Percentiles rank a stretch among this genome's conserved stretches.
Conservation (phyloP, 192 early-diverging fungal species). For the Mortierella alpina region DNA sequence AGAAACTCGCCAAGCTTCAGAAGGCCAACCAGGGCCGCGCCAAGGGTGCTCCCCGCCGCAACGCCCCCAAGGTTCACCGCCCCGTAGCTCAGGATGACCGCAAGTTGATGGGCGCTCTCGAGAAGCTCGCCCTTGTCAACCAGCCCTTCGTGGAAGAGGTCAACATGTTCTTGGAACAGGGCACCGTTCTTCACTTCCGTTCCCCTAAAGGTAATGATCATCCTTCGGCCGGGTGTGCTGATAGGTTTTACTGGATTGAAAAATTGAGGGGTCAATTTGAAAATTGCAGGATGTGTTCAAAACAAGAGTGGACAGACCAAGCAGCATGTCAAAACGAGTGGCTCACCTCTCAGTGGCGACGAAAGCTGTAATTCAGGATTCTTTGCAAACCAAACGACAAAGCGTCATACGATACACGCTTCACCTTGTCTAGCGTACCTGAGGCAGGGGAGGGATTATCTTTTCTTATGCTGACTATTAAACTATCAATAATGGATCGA, state of each 20-base stretch:
- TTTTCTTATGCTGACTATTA: too few species aligned
- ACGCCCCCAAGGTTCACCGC: constrained; percentile 78
- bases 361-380: too few species aligned
- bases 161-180: constrained; percentile 98
- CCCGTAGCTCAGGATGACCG: constrained; percentile 86
- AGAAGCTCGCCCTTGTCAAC: constrained; percentile 91
- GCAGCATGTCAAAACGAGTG: too few species aligned
- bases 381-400: too few species aligned
- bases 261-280: background rate
- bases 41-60: constrained; percentile 96
- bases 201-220: constrained; percentile 78
- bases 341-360: too few species aligned
- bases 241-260: too few species aligned
- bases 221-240: background rate
- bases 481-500: background rate
- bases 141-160: constrained; percentile 93
- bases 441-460: too few species aligned
- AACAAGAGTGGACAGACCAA: too few species aligned
- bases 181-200: constrained; percentile 92
- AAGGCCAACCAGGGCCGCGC: constrained; percentile 84
- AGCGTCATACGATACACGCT: too few species aligned
- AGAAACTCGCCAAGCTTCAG: constrained; percentile 96
- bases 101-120: constrained; percentile 90
- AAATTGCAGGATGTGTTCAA: too few species aligned
- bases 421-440: too few species aligned